Percentiles rank a stretch among this genome's conserved stretches.
Evolutionary conservation across 148 eudicot species (phyloP).

Genomic region (Rhododendron griersonianum): DNA sequence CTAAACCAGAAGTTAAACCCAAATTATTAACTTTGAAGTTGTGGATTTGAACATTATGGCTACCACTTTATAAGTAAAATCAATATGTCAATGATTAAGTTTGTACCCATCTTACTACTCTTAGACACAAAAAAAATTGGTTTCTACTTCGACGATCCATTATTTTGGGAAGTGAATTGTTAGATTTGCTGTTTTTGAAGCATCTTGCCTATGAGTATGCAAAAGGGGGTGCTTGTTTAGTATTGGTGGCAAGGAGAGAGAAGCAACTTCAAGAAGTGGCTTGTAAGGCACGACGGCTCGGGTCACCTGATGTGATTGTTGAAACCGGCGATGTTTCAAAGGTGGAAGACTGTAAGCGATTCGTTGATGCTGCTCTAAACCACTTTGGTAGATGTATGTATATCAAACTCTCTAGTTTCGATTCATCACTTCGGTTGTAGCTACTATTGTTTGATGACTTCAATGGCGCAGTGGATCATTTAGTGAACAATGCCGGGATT

Average conservation of each 20-base stretch:
- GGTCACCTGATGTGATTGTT: constrained; percentile 9
- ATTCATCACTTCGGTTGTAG: not conserved
- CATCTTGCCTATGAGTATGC: constrained; percentile 16
- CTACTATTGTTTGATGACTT: not conserved
- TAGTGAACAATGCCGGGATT: not conserved
- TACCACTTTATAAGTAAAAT: not conserved
- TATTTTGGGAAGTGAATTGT: not conserved
- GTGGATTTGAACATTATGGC: not conserved
- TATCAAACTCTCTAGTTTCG: not conserved
- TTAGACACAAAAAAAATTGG: too few species aligned
- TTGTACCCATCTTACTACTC: too few species aligned
- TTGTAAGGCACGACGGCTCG: not conserved
- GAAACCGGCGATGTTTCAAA: constrained; percentile 9
- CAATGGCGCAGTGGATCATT: constrained; percentile 50
- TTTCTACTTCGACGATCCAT: not conserved
- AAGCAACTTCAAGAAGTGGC: constrained; percentile 5
- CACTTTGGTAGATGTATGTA: constrained; percentile 14
- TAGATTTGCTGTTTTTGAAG: not conserved
- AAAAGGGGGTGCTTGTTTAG: constrained; percentile 13
- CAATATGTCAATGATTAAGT: not conserved
- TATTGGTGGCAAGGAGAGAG: constrained; percentile 4
- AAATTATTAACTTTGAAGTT: not conserved
- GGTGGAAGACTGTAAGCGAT: constrained; percentile 14
- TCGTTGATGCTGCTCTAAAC: not conserved
- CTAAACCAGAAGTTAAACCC: too few species aligned